Conservation (phyloP, 2,329 filamentous ascomycete species). For the Pestalotiopsis sp. region DNA sequence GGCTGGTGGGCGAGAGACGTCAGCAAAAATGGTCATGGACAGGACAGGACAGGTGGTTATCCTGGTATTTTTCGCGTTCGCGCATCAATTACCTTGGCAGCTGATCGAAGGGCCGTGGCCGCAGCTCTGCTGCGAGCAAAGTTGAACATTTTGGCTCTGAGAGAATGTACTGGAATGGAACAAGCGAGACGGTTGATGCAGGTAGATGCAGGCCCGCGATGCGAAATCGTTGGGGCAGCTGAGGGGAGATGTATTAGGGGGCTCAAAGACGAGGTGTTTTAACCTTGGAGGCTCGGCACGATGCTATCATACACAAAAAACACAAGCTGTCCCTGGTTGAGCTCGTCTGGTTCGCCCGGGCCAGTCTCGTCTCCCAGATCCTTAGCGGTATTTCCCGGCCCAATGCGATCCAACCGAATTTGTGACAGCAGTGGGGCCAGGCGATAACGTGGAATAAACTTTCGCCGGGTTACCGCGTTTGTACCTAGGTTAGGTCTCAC, state of each 20-base stretch:
- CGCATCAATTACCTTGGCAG: conserved; percentile 59
- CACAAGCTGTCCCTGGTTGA: conserved; percentile 10
- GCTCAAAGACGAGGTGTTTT: conserved; percentile 9
- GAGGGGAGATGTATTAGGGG: not conserved
- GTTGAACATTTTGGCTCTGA: conserved; percentile 72
- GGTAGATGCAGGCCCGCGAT: not conserved
- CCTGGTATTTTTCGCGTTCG: not conserved
- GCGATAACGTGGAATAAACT: conserved; percentile 2
- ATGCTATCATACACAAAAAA: conserved; percentile 15
- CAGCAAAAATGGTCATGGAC: conserved; percentile 6
- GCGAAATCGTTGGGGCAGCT: not conserved
- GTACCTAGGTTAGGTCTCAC: not conserved
- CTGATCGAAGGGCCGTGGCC: conserved; percentile 76
- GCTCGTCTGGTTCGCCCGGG: conserved; percentile 10
- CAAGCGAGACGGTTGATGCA: not conserved
- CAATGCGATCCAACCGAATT: not conserved
- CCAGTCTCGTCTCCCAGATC: not conserved
- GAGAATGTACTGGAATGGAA: not conserved
- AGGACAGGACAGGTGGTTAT: not conserved
- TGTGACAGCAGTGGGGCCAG: not conserved
- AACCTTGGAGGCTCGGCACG: conserved; percentile 11
- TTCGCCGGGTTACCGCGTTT: not conserved
- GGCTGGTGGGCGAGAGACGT: conserved; percentile 22
- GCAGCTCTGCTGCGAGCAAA: conserved; percentile 79
- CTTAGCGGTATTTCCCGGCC: conserved; percentile 9